These are phyloP conservation scores for Chrysanthemum makinoi DNA, from an alignment of 129 eudicot species.

Conservation along the genomic window DNA sequence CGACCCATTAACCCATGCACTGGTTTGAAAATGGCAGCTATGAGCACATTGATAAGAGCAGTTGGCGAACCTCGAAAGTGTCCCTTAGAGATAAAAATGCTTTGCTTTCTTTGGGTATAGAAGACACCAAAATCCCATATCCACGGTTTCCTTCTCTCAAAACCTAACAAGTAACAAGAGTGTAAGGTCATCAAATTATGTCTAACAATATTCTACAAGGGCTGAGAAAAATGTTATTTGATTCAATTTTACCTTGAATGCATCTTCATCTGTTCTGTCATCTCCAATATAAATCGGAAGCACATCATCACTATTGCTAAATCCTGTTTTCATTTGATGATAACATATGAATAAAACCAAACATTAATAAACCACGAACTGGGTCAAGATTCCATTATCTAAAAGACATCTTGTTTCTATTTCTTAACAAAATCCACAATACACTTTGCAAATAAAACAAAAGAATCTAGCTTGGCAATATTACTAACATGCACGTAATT, in stretches of 20 bases:
- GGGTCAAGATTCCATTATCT: neutral
- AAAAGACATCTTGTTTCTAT: neutral
- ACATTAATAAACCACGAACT: neutral
- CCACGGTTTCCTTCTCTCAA: conserved; percentile 58
- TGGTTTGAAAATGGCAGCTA: neutral
- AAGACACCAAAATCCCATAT: conserved; percentile 65
- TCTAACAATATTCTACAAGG: neutral
- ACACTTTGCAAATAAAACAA: conserved; percentile 2
- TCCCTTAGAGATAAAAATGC: conserved; percentile 69
- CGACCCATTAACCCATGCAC: too few species aligned
- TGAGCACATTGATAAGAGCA: neutral
- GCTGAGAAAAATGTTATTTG: neutral
- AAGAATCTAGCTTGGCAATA: neutral
- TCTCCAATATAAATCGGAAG: conserved; percentile 93
- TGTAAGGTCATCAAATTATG: neutral
- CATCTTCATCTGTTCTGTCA: conserved; percentile 94
- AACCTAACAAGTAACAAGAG: conserved; percentile 33
- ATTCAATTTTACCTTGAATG: conserved; percentile 60
- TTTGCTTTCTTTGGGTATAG: conserved; percentile 67
- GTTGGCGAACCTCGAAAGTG: conserved; percentile 31
- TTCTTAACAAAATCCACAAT: conserved; percentile 1
- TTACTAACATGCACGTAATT: neutral
- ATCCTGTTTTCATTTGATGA: conserved; percentile 38
- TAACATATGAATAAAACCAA: conserved; percentile 12
- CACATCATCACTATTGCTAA: conserved; percentile 52